phyloP scores from a whole-genome alignment of 1,139 yeast genomes.

The Meyerozyma athensensis region DNA sequence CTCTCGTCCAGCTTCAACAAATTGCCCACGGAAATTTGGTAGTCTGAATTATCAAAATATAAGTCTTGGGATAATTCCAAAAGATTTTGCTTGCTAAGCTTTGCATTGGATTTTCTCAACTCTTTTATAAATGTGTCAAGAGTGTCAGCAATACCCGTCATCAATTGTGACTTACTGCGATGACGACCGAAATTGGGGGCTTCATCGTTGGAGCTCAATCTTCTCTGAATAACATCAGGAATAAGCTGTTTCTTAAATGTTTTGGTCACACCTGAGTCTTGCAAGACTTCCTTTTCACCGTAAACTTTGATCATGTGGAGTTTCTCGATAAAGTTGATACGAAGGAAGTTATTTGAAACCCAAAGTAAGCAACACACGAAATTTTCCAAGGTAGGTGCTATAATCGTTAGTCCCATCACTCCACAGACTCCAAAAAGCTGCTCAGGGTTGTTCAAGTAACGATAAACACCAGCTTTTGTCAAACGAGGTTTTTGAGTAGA shows the following conservation, averaged over 20 bases:
- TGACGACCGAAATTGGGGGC: slow-evolving; percentile 12
- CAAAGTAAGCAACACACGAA: slow-evolving; percentile 56
- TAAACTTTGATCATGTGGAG: slow-evolving; percentile 77
- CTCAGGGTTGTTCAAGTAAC: slow-evolving; percentile 83
- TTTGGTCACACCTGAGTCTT: slow-evolving; percentile 65
- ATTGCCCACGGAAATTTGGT: slow-evolving; percentile 23
- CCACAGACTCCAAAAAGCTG: slow-evolving; percentile 80
- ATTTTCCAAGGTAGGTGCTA: slow-evolving; percentile 57
- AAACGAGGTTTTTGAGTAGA: slow-evolving; percentile 42
- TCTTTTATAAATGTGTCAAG: slow-evolving; percentile 40
- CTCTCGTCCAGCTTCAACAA: slow-evolving; percentile 15
- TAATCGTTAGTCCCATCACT: slow-evolving; percentile 71
- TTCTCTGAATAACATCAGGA: slow-evolving; percentile 37
- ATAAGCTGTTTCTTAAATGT: slow-evolving; percentile 52
- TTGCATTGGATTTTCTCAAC: slow-evolving; percentile 28
- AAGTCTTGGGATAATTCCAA: slow-evolving; percentile 39
- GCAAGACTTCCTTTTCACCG: slow-evolving; percentile 57
- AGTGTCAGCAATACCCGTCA: slow-evolving; percentile 30
- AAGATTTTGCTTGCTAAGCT: slow-evolving; percentile 34
- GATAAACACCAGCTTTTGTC: slow-evolving; percentile 79
- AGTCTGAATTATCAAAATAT: slow-evolving; percentile 36
- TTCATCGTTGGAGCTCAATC: slow-evolving; percentile 20
- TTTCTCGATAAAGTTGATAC: slow-evolving; percentile 73
- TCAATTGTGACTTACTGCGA: slow-evolving; percentile 21
- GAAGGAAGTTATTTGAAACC: slow-evolving; percentile 62